phyloP scores from a whole-genome alignment of 2,329 filamentous ascomycete genomes.

The Hypoxylon sp. region DNA sequence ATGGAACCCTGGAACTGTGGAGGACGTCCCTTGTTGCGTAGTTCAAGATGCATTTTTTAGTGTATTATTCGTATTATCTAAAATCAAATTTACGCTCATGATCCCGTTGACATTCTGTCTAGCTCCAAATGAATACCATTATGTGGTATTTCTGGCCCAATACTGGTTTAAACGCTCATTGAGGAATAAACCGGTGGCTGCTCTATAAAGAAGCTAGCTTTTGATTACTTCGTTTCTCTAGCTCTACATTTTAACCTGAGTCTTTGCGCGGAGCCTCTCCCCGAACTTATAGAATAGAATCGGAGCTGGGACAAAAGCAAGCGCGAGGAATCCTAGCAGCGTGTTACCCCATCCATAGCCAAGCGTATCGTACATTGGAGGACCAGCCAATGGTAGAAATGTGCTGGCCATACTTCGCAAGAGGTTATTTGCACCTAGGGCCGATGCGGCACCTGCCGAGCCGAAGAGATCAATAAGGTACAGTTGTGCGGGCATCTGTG shows the following conservation, averaged over 20 bases:
- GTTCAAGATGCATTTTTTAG: neutral
- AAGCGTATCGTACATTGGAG: constrained; percentile 13
- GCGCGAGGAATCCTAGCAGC: constrained; percentile 9
- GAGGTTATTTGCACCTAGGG: constrained; percentile 8
- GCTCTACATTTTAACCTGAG: constrained; percentile 1
- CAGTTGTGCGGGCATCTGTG: constrained; percentile 16
- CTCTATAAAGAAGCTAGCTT: neutral
- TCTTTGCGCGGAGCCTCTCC: constrained; percentile 15
- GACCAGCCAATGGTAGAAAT: constrained; percentile 5
- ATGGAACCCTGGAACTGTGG: neutral
- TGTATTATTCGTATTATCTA: neutral
- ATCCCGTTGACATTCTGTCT: neutral
- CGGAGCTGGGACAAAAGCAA: neutral
- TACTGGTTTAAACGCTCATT: neutral
- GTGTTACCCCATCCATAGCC: constrained; percentile 24
- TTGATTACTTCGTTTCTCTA: neutral
- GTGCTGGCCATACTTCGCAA: constrained; percentile 6
- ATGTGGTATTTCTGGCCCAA: neutral
- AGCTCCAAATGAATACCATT: neutral
- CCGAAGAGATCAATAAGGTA: constrained; percentile 23
- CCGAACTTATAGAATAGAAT: constrained; percentile 20
- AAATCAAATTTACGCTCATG: neutral
- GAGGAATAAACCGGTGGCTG: neutral
- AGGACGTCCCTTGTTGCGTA: neutral
- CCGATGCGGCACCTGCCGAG: constrained; percentile 8